phyloP scores from a whole-genome alignment of 306 rosid species.

The Cucumis hystrix region DNA sequence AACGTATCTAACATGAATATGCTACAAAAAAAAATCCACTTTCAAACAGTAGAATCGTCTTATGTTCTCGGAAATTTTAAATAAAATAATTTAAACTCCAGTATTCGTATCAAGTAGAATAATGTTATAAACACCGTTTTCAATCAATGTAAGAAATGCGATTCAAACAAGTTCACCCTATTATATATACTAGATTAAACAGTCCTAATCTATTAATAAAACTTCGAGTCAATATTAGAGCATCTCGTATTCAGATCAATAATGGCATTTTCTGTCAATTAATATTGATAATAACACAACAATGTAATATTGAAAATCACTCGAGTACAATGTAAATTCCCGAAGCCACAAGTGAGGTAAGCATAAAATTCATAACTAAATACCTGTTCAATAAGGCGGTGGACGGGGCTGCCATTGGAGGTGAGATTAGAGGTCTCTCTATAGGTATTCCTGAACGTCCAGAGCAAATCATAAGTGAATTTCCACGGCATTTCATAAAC shows the following conservation, averaged over 20 bases:
- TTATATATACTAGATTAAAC: background rate
- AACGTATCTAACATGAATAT: background rate
- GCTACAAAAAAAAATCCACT: background rate
- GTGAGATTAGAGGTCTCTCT: conserved; percentile 67
- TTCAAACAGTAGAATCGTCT: background rate
- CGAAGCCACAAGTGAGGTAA: background rate
- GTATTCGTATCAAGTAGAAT: background rate
- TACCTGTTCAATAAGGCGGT: conserved; percentile 91
- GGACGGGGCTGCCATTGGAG: conserved; percentile 94
- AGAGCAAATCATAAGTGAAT: conserved; percentile 70
- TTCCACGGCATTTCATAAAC: conserved; percentile 80
- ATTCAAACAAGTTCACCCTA: background rate
- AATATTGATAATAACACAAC: background rate
- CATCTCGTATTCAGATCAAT: background rate
- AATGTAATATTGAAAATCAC: background rate
- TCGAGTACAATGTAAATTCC: background rate
- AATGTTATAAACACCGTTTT: background rate
- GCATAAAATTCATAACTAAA: background rate
- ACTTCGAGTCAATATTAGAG: background rate
- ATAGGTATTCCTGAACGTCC: conserved; percentile 48
- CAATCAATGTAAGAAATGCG: background rate
- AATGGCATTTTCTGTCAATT: background rate
- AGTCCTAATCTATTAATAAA: background rate
- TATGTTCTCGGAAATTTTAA: background rate
- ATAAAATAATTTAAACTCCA: background rate